Evolutionary conservation across 805 yeast species (phyloP), one percentile per base, ranked within the genome.

Genomic region (Maudiozyma turicensis): DNA sequence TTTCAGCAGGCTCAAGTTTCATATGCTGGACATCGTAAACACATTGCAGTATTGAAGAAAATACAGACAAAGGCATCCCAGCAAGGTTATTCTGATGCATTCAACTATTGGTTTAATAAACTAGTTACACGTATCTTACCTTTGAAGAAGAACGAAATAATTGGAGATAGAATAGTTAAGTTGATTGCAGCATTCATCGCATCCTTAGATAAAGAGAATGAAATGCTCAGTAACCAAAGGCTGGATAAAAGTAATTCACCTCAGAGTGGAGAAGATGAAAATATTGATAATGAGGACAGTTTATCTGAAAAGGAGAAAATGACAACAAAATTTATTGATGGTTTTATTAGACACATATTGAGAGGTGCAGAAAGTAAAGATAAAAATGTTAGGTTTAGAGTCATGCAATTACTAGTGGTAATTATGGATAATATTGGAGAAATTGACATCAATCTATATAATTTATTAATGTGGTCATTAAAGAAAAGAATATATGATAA

Each of bases 1-100:
- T 89, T 89, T 59, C 91, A 85, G 59, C 91, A 83, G 49, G 86
- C 93, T 0, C 97, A 89, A 59, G 54, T 67, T 26, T 74, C 86
- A 1, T 72, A 82, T 33, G 82, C 90, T 0, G 83, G 90, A 1
- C 96, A 89, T 64, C 72, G 86, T 44, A 84, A 85, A 59, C 81
- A 86, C 50, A 78, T 82, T 6, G 77, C 80, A 8, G 74, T 84
- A 6, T 60, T 89, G 59, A 76, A 75, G 58, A 74, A 76, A 43
- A 68, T 86, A 13, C 84, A 82, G 49, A 55, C 68, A 13, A 75
- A 78, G 54, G 78, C 93, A 1, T 63, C 70, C 9, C 72, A 72
- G 6, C 66, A 80, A 35, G 79, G 72, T 1, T 64, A 70, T 43
- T 81, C 77, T 51, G 82, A 77, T 32, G 72, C 74, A 26, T 91